Base-by-base conservation (phyloP, 169 alveolate genomes). In the Eimeria necatrix region DNA sequence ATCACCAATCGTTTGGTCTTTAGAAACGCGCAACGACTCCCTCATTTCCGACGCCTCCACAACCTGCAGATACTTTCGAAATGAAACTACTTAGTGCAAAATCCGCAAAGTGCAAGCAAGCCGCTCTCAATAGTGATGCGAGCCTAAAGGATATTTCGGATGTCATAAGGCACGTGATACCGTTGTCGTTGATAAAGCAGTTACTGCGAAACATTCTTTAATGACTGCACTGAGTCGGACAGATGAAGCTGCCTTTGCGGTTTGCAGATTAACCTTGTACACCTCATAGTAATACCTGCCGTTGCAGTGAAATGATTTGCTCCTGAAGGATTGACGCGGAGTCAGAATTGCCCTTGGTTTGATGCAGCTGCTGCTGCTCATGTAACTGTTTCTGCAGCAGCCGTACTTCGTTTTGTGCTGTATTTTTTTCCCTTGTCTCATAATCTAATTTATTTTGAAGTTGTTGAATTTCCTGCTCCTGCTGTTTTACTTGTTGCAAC, bases 241-340 rank as follows among this genome's bases (percentile, higher is more conserved):
- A 32, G 41, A 32, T 32, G 2, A 32, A 32, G 41, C 41, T 32
- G 2, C 41, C 41, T 32, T 32, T 56, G 0, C 2, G 12, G 20
- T 14, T 56, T 56, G 68, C 2, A 56, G 2, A 1, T 18, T 14
- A 10, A 56, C 12, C 20, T 18, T 18, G 2, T 41, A 48, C 60
- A 46, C 85, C 5, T 12, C 41, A 14, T 14, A 51, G 48, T n/a
- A 60, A 14, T 71, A 88, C 94, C 85, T 88, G 86, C 16, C 81
- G 94, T 74, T 88, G 94, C 24, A 88, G 76, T 3, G 94, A 64
- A 24, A 71, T 60, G 61, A 88, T 24, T 46, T 76, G 95, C 48
- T 59, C 61, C 32, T 48, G 81, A 64, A 74, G 81, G 70, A 46
- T 80, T 48, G 70, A 52, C 3, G 84, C 90, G 20, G 64, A 68